Evolutionary conservation across 2,329 filamentous ascomycete species (phyloP).

Genomic region (Aureobasidium sp.): DNA sequence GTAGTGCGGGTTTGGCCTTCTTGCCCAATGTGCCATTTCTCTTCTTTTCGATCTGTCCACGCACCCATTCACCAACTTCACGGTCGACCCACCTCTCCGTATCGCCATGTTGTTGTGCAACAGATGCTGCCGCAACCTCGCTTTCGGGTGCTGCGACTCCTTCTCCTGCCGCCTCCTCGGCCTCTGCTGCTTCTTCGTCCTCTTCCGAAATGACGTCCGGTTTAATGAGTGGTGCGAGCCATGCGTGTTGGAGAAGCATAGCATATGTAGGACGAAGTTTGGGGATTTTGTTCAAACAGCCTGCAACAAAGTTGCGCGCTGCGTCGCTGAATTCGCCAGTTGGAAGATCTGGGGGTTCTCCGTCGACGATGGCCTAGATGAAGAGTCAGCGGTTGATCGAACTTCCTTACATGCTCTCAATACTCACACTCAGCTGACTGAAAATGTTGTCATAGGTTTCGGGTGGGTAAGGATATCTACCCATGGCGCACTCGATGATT

Average conservation of each 20-base stretch:
- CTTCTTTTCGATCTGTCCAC: constrained; percentile 60
- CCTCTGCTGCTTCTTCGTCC: constrained; percentile 50
- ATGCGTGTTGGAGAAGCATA: constrained; percentile 81
- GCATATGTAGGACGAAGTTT: constrained; percentile 89
- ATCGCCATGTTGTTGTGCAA: constrained; percentile 14
- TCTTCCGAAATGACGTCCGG: constrained; percentile 68
- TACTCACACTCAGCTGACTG: constrained; percentile 86
- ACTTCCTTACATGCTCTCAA: neutral
- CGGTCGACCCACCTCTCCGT: constrained; percentile 52
- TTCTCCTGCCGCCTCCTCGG: constrained; percentile 18
- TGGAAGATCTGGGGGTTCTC: constrained; percentile 86
- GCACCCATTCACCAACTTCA: constrained; percentile 85
- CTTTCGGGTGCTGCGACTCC: constrained; percentile 30
- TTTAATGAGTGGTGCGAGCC: constrained; percentile 70
- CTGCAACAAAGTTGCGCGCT: constrained; percentile 78
- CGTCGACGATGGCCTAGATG: constrained; percentile 86
- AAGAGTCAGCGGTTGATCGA: constrained; percentile 21
- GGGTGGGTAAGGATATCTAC: constrained; percentile 90
- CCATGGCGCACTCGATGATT: constrained; percentile 92
- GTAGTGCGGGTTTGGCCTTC: constrained; percentile 68
- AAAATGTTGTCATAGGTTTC: constrained; percentile 99
- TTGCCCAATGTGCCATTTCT: constrained; percentile 51
- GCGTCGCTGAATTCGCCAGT: constrained; percentile 67
- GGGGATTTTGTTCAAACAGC: constrained; percentile 87
- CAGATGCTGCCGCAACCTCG: constrained; percentile 20